Evolutionary conservation across 352 stramenopile species (phyloP), one percentile per base, ranked within the genome.

Genomic region (Phytophthora pinifolia): DNA sequence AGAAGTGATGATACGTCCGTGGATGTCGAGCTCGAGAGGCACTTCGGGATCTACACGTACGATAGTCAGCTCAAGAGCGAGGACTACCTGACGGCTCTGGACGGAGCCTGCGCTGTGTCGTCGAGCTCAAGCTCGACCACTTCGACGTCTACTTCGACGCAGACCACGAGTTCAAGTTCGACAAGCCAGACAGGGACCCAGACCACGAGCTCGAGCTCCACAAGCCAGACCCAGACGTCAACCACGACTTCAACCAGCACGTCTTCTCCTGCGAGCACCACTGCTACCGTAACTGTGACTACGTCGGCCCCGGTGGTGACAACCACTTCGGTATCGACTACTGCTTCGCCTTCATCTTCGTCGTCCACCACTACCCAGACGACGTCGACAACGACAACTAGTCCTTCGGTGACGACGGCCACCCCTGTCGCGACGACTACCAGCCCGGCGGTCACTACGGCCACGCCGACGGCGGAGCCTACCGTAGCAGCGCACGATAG

Each of bases 21-120:
- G 43, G 27, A 46, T 2, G 61, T 58, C 6, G 67, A 82, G 38
- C 67, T 72, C 9, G 77, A 88, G 48, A 62, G 59, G 42, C 67
- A 81, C 54, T 88, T 88, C 57, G 77, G 77, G 30, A 65, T 86
- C 30, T 83, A 74, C 55, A 81, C 67, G 45, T 69, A 68, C 59
- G 62, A 74, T 46, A 66, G 65, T 32, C 35, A 79, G 45, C 47
- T 67, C 29, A 88, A 88, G 57, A 72, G 59, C 20, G 38, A 60
- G 20, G 36, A 63, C 10, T 78, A 66, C 20, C 64, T 73, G 30
- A 62, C 50, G 4, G 38, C 42, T 29, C 37, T 61, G 37, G 17
- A 27, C 22, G 50, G 57, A 29, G 57, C 49, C 1, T 13, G 9
- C 31, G 57, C 57, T 9, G 57, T 62, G 12, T 62, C 59, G 14